Evolutionary conservation across 768 basidiomycete species (phyloP).

Genomic region (Xerocomellus intermedius): DNA sequence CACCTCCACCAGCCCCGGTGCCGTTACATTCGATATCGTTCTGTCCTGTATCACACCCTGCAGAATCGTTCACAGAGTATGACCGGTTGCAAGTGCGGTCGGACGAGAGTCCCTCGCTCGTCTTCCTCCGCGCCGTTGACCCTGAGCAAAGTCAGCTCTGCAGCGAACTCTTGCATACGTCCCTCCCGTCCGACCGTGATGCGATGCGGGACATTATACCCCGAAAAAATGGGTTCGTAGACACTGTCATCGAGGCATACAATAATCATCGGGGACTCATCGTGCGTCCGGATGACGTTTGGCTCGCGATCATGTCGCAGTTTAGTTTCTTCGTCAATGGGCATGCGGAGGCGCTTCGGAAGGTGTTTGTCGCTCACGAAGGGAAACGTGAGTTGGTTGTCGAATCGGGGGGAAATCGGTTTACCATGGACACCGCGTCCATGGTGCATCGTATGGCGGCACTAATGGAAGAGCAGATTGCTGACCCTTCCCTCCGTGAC

Average conservation of each 20-base stretch:
- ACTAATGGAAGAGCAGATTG: slow-evolving; percentile 24
- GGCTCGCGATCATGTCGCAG: slow-evolving; percentile 37
- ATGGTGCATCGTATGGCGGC: slow-evolving; percentile 24
- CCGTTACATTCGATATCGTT: slow-evolving; percentile 21
- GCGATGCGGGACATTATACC: slow-evolving; percentile 31
- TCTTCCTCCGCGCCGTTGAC: slow-evolving; percentile 20
- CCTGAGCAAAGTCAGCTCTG: slow-evolving; percentile 25
- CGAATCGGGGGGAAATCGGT: slow-evolving; percentile 14
- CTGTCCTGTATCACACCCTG: slow-evolving; percentile 17
- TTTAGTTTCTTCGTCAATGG: slow-evolving; percentile 42
- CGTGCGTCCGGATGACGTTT: slow-evolving; percentile 51
- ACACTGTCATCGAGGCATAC: slow-evolving; percentile 36
- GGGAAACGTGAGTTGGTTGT: slow-evolving; percentile 29
- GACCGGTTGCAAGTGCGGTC: slow-evolving; percentile 26
- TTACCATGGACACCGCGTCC: slow-evolving; percentile 32
- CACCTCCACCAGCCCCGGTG: neutral
- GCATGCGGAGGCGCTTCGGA: slow-evolving; percentile 34
- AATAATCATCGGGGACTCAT: slow-evolving; percentile 38
- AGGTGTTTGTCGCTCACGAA: slow-evolving; percentile 28
- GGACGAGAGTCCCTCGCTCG: slow-evolving; percentile 17
- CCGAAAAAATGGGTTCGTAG: slow-evolving; percentile 35
- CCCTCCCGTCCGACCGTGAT: slow-evolving; percentile 20
- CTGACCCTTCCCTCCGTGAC: slow-evolving; percentile 29
- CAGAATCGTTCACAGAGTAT: slow-evolving; percentile 33
- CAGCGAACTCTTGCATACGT: slow-evolving; percentile 29